These are phyloP conservation scores for Myxozyma udenii DNA, from an alignment of 805 yeast species.

Conservation along the genomic window DNA sequence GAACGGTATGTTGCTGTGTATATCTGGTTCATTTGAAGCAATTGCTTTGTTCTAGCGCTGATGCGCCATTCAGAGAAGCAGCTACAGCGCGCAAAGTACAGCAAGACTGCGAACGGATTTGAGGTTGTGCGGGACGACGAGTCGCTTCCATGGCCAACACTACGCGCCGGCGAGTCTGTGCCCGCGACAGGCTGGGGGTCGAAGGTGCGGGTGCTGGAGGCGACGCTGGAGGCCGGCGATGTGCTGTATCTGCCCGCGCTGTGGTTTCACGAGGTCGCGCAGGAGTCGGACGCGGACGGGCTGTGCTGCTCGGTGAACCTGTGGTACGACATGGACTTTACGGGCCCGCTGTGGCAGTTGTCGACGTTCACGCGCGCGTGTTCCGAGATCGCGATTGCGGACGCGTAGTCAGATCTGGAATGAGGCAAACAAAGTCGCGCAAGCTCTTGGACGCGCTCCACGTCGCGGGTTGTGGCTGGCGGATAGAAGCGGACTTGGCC, in stretches of 20 bases:
- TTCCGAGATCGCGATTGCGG: neutral
- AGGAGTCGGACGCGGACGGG: conserved; percentile 22
- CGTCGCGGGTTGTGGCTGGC: no score
- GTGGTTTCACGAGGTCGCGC: conserved; percentile 43
- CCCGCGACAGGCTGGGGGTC: conserved; percentile 8
- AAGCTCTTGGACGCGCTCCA: no score
- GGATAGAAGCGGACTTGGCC: no score
- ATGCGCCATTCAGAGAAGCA: conserved; percentile 30
- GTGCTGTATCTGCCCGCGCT: conserved; percentile 41
- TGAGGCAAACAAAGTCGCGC: neutral
- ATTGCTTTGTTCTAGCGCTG: neutral
- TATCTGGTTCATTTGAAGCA: neutral
- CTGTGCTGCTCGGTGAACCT: conserved; percentile 24
- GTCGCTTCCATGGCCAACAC: conserved; percentile 23
- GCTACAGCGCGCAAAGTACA: conserved; percentile 36
- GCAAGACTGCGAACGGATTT: conserved; percentile 25
- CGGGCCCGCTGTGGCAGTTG: conserved; percentile 21
- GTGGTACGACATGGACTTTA: conserved; percentile 29
- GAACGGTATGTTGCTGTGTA: conserved; percentile 3
- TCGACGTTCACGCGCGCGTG: conserved; percentile 6
- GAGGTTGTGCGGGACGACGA: conserved; percentile 21
- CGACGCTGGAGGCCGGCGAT: conserved; percentile 40
- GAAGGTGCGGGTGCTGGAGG: conserved; percentile 22
- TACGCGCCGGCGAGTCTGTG: conserved; percentile 14
- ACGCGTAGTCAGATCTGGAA: neutral